phyloP scores from a whole-genome alignment of 2,329 filamentous ascomycete genomes.

The Claviceps pusilla region DNA sequence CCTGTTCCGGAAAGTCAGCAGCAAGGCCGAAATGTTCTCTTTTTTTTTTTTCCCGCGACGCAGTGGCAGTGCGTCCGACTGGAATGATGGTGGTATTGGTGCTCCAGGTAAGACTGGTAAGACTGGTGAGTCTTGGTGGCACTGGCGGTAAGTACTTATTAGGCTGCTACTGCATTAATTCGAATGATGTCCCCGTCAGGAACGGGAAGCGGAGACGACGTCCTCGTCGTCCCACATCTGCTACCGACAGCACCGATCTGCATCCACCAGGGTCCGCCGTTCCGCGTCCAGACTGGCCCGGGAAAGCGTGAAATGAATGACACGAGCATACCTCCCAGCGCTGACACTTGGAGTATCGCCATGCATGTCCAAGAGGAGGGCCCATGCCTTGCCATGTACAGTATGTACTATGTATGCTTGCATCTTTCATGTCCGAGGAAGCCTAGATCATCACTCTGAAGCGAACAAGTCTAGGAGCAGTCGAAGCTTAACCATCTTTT shows the following conservation, averaged over 20 bases:
- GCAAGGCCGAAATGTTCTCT: neutral
- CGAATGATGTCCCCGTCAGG: neutral
- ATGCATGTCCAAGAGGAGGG: neutral
- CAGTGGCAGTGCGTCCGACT: neutral
- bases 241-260: conserved; percentile 5
- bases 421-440: neutral
- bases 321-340: neutral
- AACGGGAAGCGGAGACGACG: conserved; percentile 3
- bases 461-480: neutral
- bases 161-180: neutral
- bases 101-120: no score
- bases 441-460: neutral
- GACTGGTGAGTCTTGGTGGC: no score
- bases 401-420: neutral
- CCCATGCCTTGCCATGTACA: no score
- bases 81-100: neutral
- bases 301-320: neutral
- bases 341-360: neutral
- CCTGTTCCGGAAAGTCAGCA: conserved; percentile 5
- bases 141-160: neutral
- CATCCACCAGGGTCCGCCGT: conserved; percentile 3
- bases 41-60: neutral
- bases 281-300: conserved; percentile 3
- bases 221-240: neutral
- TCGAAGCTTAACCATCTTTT: neutral